Evolutionary conservation across 768 basidiomycete genomes (phyloP).

Genomic region (Tephrocybe sp.): DNA sequence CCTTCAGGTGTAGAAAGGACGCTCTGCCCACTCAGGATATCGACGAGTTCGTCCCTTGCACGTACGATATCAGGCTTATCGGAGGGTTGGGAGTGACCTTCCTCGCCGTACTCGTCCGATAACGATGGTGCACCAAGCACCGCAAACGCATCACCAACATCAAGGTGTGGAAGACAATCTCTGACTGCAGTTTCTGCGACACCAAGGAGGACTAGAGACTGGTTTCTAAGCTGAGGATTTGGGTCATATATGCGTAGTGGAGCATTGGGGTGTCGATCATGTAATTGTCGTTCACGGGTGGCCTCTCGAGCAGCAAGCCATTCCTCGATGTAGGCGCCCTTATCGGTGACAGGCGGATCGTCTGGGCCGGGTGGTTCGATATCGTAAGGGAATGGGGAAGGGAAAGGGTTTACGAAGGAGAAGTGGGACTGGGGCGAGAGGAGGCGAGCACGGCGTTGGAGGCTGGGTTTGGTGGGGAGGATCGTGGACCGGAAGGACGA

Average conservation of each 20-base stretch:
- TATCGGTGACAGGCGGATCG: slow-evolving; percentile 43
- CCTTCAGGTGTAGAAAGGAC: slow-evolving; percentile 51
- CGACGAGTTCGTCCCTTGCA: slow-evolving; percentile 69
- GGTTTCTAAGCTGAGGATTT: slow-evolving; percentile 40
- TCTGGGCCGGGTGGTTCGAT: slow-evolving; percentile 54
- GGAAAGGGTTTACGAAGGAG: slow-evolving; percentile 80
- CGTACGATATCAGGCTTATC: slow-evolving; percentile 33
- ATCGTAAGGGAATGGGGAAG: slow-evolving; percentile 78
- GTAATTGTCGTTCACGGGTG: slow-evolving; percentile 25
- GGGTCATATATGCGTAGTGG: slow-evolving; percentile 44
- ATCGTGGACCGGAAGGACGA: slow-evolving; percentile 49
- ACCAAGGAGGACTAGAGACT: slow-evolving; percentile 61
- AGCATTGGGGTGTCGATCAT: slow-evolving; percentile 10
- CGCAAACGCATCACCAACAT: slow-evolving; percentile 80
- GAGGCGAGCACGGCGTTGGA: slow-evolving; percentile 69
- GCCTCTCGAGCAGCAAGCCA: slow-evolving; percentile 75
- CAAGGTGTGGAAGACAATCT: slow-evolving; percentile 81
- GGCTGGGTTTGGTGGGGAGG: slow-evolving; percentile 52
- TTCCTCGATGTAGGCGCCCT: slow-evolving; percentile 65
- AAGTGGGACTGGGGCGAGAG: slow-evolving; percentile 62
- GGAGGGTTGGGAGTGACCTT: slow-evolving; percentile 30
- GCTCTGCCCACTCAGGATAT: slow-evolving; percentile 77
- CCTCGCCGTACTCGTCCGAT: slow-evolving; percentile 33
- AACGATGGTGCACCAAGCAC: slow-evolving; percentile 63
- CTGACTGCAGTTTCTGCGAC: slow-evolving; percentile 64